Evolutionary conservation across 2,329 filamentous ascomycete genomes (phyloP).

Genomic region (Rhinocladiella mackenziei): DNA sequence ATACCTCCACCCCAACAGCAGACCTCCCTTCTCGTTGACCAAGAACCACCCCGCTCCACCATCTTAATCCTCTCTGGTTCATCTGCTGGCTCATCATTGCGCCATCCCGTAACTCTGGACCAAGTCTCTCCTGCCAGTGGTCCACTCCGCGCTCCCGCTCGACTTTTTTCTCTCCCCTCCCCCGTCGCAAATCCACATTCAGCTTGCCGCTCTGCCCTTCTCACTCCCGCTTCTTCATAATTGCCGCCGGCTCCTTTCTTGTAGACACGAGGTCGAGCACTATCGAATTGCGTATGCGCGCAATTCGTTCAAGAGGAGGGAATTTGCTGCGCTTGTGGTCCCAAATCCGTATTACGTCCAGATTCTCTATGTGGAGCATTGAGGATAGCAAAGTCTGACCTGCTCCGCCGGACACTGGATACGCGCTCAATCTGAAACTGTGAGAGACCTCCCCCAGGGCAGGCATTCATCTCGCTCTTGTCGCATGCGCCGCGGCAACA

Average conservation of each 20-base stretch:
- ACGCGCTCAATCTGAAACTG: slow-evolving; percentile 28
- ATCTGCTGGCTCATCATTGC: slow-evolving; percentile 15
- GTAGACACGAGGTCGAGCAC: neutral
- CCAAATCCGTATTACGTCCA: slow-evolving; percentile 13
- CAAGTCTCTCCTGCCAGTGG: slow-evolving; percentile 6
- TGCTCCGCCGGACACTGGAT: slow-evolving; percentile 25
- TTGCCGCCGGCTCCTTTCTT: slow-evolving; percentile 1
- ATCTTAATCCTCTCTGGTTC: slow-evolving; percentile 7
- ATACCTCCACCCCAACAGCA: neutral
- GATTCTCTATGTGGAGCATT: slow-evolving; percentile 18
- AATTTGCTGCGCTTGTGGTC: slow-evolving; percentile 7
- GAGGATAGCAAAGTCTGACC: slow-evolving; percentile 13
- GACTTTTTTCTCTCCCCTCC: slow-evolving; percentile 1
- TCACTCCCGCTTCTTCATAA: neutral
- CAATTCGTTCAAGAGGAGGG: slow-evolving; percentile 10
- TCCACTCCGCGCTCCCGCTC: slow-evolving; percentile 1
- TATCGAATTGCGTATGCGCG: slow-evolving; percentile 1
- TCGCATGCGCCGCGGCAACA: slow-evolving; percentile 16
- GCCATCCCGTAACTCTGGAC: slow-evolving; percentile 19
- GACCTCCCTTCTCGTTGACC: neutral
- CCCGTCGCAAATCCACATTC: slow-evolving; percentile 13
- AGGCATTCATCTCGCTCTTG: slow-evolving; percentile 20
- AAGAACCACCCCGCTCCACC: slow-evolving; percentile 5
- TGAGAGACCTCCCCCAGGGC: slow-evolving; percentile 12
- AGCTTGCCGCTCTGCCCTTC: slow-evolving; percentile 9